Conservation (phyloP, 75 land plant species). For the Azolla pinnata region DNA sequence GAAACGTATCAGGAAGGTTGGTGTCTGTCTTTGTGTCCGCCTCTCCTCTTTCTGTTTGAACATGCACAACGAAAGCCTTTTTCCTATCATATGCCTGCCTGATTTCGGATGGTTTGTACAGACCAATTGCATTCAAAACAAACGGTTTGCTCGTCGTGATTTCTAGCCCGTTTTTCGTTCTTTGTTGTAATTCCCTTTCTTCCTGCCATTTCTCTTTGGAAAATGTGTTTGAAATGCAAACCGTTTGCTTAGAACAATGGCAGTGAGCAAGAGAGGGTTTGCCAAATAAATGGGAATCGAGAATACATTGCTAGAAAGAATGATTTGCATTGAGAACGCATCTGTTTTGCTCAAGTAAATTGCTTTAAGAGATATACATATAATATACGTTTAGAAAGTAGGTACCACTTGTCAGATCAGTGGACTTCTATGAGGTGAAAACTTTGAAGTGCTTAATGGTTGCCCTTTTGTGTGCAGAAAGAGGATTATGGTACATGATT, state of each 20-base stretch:
- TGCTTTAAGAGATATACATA: too few species aligned
- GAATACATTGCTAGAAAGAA: too few species aligned
- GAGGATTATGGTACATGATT: too few species aligned
- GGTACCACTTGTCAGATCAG: too few species aligned
- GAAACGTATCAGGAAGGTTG: slow-evolving; percentile 49
- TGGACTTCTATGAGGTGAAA: too few species aligned
- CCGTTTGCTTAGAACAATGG: neutral
- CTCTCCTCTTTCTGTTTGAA: neutral
- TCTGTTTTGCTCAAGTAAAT: too few species aligned
- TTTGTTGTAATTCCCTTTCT: neutral
- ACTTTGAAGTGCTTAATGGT: too few species aligned
- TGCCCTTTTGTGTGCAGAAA: too few species aligned
- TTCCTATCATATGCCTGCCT: too few species aligned
- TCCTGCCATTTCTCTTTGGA: neutral
- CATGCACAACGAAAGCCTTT: neutral
- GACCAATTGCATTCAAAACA: neutral
- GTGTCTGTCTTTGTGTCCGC: neutral
- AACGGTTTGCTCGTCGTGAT: neutral
- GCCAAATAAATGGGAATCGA: too few species aligned
- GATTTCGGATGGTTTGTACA: neutral
- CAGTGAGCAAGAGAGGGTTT: neutral
- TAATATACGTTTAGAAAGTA: too few species aligned
- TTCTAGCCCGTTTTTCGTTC: neutral
- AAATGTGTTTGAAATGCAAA: neutral
- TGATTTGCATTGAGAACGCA: too few species aligned